These are phyloP conservation scores for Penicillium robsamsonii DNA, from an alignment of 495 filamentous ascomycete genomes.

Conservation along the genomic window DNA sequence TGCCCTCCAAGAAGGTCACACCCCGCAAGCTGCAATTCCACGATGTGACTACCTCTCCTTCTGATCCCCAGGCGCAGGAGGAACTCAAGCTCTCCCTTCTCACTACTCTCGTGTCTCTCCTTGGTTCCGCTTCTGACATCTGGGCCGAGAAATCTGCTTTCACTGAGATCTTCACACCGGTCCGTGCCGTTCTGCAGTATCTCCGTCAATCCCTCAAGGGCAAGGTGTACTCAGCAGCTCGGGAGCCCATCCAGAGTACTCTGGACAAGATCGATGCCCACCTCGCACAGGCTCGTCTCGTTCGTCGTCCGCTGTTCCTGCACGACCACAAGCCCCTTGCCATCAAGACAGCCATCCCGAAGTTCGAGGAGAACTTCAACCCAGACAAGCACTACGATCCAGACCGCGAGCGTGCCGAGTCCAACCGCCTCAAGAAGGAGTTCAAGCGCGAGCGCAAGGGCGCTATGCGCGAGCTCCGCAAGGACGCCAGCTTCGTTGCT, in stretches of 20 bases:
- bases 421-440: slow-evolving; percentile 77
- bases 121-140: slow-evolving; percentile 57
- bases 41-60: slow-evolving; percentile 48
- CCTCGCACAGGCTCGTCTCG: slow-evolving; percentile 55
- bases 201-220: slow-evolving; percentile 50
- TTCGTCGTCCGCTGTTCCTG: slow-evolving; percentile 75
- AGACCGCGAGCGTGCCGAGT: slow-evolving; percentile 79
- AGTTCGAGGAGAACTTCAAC: slow-evolving; percentile 95
- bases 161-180: slow-evolving; percentile 66
- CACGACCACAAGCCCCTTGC: slow-evolving; percentile 87
- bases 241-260: slow-evolving; percentile 35
- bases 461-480: slow-evolving; percentile 87
- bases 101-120: slow-evolving; percentile 53
- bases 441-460: slow-evolving; percentile 95
- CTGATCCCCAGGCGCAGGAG: slow-evolving; percentile 32
- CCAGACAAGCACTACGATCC: slow-evolving; percentile 95
- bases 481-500: slow-evolving; percentile 89
- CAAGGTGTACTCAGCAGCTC: slow-evolving; percentile 46
- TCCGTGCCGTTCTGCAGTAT: slow-evolving; percentile 52
- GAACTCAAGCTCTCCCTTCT: slow-evolving; percentile 59
- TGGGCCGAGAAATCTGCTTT: slow-evolving; percentile 71
- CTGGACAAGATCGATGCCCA: slow-evolving; percentile 43
- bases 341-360: slow-evolving; percentile 85
- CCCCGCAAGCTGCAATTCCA: slow-evolving; percentile 43
- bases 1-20: slow-evolving; percentile 25